Percentiles rank a stretch among this genome's conserved stretches.
These are phyloP conservation scores for Pelargonium cotyledonis DNA, from an alignment of 441 rosid genomes.

Conservation along the genomic window DNA sequence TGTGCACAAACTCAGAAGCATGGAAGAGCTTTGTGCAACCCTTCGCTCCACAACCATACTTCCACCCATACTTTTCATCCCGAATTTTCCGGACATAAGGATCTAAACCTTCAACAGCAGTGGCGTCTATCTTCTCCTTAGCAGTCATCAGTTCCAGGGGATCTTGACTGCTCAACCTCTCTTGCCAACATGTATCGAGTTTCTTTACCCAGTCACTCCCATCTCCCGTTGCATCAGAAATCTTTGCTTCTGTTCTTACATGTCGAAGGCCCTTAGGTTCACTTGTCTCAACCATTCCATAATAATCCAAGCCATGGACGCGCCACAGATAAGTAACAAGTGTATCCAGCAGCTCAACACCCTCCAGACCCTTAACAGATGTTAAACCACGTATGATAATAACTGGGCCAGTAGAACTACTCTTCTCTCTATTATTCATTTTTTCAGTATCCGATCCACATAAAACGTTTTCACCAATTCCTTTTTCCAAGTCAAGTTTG, in stretches of 20 bases:
- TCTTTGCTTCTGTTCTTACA: conserved; percentile 77
- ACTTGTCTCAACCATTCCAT: conserved; percentile 73
- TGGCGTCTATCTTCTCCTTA: conserved; percentile 82
- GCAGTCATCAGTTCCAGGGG: conserved; percentile 93
- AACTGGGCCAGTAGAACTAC: conserved; percentile 77
- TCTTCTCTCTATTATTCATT: conserved; percentile 53
- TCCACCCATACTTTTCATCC: conserved; percentile 99
- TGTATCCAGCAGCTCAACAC: conserved; percentile 83
- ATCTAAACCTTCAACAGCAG: conserved; percentile 72
- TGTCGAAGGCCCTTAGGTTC: conserved; percentile 92
- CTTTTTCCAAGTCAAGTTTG: conserved; percentile 87
- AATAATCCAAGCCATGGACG: conserved; percentile 89
- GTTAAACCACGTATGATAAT: conserved; percentile 76
- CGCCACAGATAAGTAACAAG: conserved; percentile 98
- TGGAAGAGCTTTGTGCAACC: conserved; percentile 99
- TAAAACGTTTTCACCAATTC: conserved; percentile 64
- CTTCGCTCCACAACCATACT: conserved; percentile 99
- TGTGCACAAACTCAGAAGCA: conserved; percentile 95
- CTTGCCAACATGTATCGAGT: conserved; percentile 81
- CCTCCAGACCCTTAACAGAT: conserved; percentile 95
- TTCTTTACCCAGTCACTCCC: conserved; percentile 74
- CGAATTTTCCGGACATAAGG: conserved; percentile 93
- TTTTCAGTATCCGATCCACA: conserved; percentile 64
- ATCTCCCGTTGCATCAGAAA: conserved; percentile 39
- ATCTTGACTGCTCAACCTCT: conserved; percentile 80